phyloP scores from a whole-genome alignment of 164 flowering plant genomes.

The Chloranthus sessilifolius region DNA sequence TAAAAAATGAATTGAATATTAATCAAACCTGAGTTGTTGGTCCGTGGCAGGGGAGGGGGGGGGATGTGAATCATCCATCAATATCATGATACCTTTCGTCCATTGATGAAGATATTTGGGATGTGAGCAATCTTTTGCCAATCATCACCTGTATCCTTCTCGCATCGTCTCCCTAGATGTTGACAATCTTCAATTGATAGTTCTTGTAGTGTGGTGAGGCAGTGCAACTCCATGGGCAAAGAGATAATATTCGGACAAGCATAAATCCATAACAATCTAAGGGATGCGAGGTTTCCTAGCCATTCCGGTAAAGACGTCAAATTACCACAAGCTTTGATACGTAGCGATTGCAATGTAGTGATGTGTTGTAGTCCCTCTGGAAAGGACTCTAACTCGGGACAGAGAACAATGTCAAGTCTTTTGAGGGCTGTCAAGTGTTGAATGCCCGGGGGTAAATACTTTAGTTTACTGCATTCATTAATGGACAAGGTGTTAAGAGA shows the following conservation, averaged over 20 bases:
- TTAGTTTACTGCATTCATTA: too few relatives aligned
- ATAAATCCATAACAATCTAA: slow-evolving; percentile 5
- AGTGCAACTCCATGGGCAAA: slow-evolving; percentile 8
- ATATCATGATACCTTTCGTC: too few relatives aligned
- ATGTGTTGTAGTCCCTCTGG: not conserved
- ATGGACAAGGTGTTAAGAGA: too few relatives aligned
- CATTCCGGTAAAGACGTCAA: slow-evolving; percentile 20
- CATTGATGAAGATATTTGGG: not conserved
- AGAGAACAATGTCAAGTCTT: too few relatives aligned
- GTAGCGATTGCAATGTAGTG: not conserved
- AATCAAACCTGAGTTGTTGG: too few relatives aligned
- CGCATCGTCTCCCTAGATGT: not conserved
- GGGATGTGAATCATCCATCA: too few relatives aligned
- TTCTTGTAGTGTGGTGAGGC: not conserved
- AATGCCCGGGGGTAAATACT: too few relatives aligned
- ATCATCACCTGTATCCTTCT: slow-evolving; percentile 3
- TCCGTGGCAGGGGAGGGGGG: too few relatives aligned
- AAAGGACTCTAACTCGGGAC: too few relatives aligned
- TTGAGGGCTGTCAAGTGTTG: too few relatives aligned
- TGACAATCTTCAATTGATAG: not conserved
- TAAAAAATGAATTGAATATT: too few relatives aligned
- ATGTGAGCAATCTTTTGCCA: slow-evolving; percentile 16
- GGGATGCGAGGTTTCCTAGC: slow-evolving; percentile 11
- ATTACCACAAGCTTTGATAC: not conserved
- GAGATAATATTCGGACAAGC: slow-evolving; percentile 13